phyloP scores from a whole-genome alignment of 2,329 filamentous ascomycete genomes.

The Neopestalotiopsis sp. region DNA sequence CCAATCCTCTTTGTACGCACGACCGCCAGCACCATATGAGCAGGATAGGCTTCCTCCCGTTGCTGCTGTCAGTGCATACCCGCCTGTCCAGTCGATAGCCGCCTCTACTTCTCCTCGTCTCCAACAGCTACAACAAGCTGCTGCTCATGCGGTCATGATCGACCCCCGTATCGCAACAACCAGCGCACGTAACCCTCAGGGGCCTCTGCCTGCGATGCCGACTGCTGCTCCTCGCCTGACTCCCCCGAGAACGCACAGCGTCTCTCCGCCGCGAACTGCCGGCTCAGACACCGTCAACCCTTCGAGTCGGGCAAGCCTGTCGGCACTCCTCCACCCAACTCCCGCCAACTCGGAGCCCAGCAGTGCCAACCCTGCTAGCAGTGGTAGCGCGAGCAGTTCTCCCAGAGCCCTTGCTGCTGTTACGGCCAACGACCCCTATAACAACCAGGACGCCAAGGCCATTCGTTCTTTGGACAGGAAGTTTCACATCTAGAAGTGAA shows the following conservation, averaged over 20 bases:
- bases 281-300: constrained; percentile 39
- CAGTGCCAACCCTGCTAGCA: constrained; percentile 49
- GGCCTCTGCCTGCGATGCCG: constrained; percentile 49
- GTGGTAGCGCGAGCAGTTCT: constrained; percentile 53
- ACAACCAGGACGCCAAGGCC: constrained; percentile 67
- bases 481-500: constrained; percentile 45
- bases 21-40: constrained; percentile 28
- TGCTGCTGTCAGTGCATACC: constrained; percentile 26
- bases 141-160: constrained; percentile 46
- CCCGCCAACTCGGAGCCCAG: constrained; percentile 51
- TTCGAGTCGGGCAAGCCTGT: constrained; percentile 51
- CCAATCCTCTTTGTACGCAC: constrained; percentile 31
- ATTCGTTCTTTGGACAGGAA: constrained; percentile 70
- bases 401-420: constrained; percentile 45
- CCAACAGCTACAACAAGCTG: constrained; percentile 50
- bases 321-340: constrained; percentile 54
- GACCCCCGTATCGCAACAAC: constrained; percentile 43
- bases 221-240: constrained; percentile 38
- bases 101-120: constrained; percentile 43
- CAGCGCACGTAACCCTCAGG: constrained; percentile 45
- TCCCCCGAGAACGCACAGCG: constrained; percentile 54
- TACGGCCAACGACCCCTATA: constrained; percentile 29
- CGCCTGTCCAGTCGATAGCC: constrained; percentile 30
- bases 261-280: constrained; percentile 52
- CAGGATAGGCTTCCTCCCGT: constrained; percentile 32